Conservation (phyloP, 225 moss, liverwort and hornwort genomes). For the Neckera pumila region DNA sequence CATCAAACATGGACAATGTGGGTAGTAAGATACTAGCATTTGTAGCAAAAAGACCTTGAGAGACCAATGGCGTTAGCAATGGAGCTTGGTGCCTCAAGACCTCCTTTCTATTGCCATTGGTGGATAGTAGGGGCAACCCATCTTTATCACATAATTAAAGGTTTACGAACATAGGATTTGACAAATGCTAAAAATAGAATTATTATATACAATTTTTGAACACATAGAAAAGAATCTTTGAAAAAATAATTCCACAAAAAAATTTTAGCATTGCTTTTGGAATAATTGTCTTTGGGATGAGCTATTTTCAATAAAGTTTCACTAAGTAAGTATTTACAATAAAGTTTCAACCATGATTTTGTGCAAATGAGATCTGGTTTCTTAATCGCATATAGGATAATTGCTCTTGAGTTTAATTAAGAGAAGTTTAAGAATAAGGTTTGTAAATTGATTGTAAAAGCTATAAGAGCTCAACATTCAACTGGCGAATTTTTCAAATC, state of each 20-base stretch:
- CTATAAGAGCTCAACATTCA: neutral
- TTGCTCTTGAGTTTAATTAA: neutral
- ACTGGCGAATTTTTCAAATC: neutral
- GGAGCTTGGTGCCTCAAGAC: neutral
- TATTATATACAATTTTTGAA: neutral
- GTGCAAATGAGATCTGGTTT: accelerated
- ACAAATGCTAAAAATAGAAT: no score
- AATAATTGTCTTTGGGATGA: neutral
- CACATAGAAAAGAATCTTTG: no score
- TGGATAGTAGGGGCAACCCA: neutral
- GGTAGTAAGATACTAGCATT: neutral
- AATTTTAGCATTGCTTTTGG: neutral
- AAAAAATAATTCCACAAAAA: neutral
- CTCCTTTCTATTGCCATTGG: neutral
- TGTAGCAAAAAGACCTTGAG: neutral
- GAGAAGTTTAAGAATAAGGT: no score
- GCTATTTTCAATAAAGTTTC: neutral
- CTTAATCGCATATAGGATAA: no score
- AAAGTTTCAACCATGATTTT: neutral
- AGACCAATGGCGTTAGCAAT: neutral
- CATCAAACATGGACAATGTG: accelerated
- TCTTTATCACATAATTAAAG: neutral
- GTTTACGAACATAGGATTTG: accelerated
- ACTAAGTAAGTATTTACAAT: neutral
- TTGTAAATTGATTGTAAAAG: no score